phyloP scores from a whole-genome alignment of 202 grass and related monocot genomes.

The Elaeis oleifera region DNA sequence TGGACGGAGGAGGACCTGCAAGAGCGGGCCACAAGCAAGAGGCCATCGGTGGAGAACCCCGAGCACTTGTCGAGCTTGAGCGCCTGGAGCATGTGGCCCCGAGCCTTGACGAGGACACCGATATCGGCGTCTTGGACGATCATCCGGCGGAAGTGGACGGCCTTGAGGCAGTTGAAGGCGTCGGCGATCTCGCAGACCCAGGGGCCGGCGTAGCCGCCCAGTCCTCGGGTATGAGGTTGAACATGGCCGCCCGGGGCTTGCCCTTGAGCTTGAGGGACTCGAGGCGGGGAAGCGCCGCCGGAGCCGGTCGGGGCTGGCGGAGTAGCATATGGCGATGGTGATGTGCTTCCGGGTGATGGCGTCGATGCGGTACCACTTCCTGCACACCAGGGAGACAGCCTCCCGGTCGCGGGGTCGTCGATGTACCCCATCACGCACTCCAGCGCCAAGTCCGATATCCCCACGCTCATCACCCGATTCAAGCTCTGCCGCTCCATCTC shows the following conservation, averaged over 20 bases:
- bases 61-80: constrained; percentile 91
- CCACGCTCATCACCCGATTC: neutral
- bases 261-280: constrained; percentile 68
- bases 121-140: constrained; percentile 53
- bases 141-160: constrained; percentile 81
- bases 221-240: constrained; percentile 79
- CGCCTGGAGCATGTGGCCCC: constrained; percentile 48
- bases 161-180: constrained; percentile 53
- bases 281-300: constrained; percentile 55
- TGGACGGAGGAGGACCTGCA: constrained; percentile 41
- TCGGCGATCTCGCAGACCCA: constrained; percentile 52
- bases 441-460: constrained; percentile 59
- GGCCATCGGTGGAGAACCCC: constrained; percentile 66
- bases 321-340: constrained; percentile 75
- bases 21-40: constrained; percentile 43
- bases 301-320: constrained; percentile 53
- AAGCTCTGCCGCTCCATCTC: neutral
- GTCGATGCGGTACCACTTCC: constrained; percentile 56
- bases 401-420: constrained; percentile 71
- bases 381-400: constrained; percentile 78
- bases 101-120: constrained; percentile 42
- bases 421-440: constrained; percentile 49
- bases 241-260: constrained; percentile 90
- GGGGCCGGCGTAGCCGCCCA: constrained; percentile 71
- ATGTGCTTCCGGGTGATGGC: constrained; percentile 61